These are phyloP conservation scores for Nothophoma quercina DNA, from an alignment of 2,329 filamentous ascomycete genomes.

Conservation along the genomic window DNA sequence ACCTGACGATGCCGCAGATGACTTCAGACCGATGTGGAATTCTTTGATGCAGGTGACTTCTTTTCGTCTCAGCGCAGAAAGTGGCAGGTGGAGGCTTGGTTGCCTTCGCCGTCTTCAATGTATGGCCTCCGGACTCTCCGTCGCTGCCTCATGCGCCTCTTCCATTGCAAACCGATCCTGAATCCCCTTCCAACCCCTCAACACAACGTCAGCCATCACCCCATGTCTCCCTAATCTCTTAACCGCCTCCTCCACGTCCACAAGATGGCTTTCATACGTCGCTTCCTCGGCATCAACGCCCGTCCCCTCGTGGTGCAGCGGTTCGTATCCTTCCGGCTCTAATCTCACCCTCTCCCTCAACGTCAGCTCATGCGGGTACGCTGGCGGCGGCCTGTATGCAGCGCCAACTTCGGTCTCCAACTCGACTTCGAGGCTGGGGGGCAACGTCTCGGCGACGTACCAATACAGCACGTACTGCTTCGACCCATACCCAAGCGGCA, in stretches of 20 bases:
- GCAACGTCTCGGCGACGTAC: constrained; percentile 58
- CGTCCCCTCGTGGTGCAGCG: constrained; percentile 55
- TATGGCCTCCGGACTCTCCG: constrained; percentile 31
- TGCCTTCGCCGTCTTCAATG: not conserved
- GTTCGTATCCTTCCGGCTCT: constrained; percentile 55
- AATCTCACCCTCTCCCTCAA: constrained; percentile 49
- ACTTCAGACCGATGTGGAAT: too few species aligned
- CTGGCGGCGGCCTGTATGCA: constrained; percentile 49
- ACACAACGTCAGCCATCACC: constrained; percentile 57
- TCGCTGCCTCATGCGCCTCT: constrained; percentile 20
- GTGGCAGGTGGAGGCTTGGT: too few species aligned
- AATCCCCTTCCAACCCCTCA: constrained; percentile 55
- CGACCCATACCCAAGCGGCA: constrained; percentile 43
- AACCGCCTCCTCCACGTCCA: constrained; percentile 55
- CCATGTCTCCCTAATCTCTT: constrained; percentile 48
- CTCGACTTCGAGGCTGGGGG: constrained; percentile 45
- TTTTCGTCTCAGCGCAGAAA: too few species aligned
- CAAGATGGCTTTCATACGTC: constrained; percentile 52
- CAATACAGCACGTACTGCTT: constrained; percentile 57
- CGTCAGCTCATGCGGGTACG: constrained; percentile 47
- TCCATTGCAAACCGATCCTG: constrained; percentile 44
- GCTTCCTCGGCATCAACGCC: constrained; percentile 58
- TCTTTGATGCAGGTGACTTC: too few species aligned
- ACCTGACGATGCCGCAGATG: too few species aligned
- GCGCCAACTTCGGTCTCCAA: constrained; percentile 31